Evolutionary conservation across 163 green algal genomes (phyloP).

Genomic region (Smithsoniella earleae): DNA sequence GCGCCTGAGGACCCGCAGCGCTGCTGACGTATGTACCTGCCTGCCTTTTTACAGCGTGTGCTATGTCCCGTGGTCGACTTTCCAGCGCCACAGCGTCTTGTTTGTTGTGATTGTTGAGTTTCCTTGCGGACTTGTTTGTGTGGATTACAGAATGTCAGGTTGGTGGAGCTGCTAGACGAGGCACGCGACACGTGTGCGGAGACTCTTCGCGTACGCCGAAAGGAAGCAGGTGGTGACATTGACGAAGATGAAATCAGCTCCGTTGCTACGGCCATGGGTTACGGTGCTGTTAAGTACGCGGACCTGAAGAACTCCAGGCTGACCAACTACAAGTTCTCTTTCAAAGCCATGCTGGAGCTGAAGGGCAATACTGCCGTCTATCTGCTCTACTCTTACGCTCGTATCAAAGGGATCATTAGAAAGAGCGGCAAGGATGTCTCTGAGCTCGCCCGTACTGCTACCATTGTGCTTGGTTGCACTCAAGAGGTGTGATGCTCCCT

Average conservation of each 20-base stretch:
- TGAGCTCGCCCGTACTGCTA: slow-evolving; percentile 37
- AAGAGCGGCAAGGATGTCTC: slow-evolving; percentile 66
- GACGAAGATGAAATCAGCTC: too few relatives aligned
- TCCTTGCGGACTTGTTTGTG: too few relatives aligned
- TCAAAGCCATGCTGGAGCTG: slow-evolving; percentile 84
- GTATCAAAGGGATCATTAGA: slow-evolving; percentile 81
- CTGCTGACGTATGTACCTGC: slow-evolving; percentile 31
- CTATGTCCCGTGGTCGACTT: neutral
- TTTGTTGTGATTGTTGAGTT: too few relatives aligned
- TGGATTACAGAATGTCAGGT: slow-evolving; percentile 60
- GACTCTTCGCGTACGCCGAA: slow-evolving; percentile 58
- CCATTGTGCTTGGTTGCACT: slow-evolving; percentile 54
- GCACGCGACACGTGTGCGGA: slow-evolving; percentile 60
- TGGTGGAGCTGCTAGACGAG: slow-evolving; percentile 95
- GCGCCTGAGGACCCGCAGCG: slow-evolving; percentile 71
- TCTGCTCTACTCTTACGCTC: slow-evolving; percentile 91
- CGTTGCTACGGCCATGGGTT: slow-evolving; percentile 68
- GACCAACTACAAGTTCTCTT: slow-evolving; percentile 91
- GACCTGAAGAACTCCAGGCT: slow-evolving; percentile 91
- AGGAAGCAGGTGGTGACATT: slow-evolving; percentile 34
- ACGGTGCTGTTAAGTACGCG: slow-evolving; percentile 95
- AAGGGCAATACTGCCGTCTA: slow-evolving; percentile 89
- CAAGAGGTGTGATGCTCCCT: slow-evolving; percentile 39
- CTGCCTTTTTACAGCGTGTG: too few relatives aligned
- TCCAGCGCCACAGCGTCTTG: too few relatives aligned